Conservation (phyloP, 495 filamentous ascomycete genomes). For the Penicillium cosmopolitanum region DNA sequence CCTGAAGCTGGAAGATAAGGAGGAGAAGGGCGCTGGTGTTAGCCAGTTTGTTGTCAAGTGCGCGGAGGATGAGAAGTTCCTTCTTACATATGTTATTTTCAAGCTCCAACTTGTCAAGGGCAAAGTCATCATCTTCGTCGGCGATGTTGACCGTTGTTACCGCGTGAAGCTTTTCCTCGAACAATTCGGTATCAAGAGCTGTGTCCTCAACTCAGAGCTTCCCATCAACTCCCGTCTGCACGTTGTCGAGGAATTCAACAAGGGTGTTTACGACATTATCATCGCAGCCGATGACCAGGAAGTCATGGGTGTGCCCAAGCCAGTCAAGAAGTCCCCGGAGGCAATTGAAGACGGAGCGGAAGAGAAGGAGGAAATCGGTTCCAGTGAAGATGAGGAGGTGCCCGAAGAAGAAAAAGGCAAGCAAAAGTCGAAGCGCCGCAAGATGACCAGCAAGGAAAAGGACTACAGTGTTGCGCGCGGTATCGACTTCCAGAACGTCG, state of each 20-base stretch:
- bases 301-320: constrained; percentile 64
- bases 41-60: constrained; percentile 89
- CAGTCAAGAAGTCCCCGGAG: constrained; percentile 35
- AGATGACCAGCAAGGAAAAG: constrained; percentile 64
- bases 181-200: constrained; percentile 92
- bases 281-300: constrained; percentile 95
- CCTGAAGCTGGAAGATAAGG: constrained; percentile 75
- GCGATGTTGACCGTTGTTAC: constrained; percentile 91
- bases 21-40: constrained; percentile 71
- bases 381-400: constrained; percentile 44
- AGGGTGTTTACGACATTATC: constrained; percentile 93
- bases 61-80: constrained; percentile 95
- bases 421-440: constrained; percentile 61
- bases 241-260: constrained; percentile 97
- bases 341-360: constrained; percentile 24
- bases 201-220: constrained; percentile 92
- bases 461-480: constrained; percentile 93
- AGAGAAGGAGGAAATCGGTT: constrained; percentile 24
- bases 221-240: constrained; percentile 92
- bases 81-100: constrained; percentile 91
- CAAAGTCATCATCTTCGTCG: constrained; percentile 92
- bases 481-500: constrained; percentile 95
- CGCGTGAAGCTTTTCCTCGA: constrained; percentile 94
- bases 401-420: constrained; percentile 23
- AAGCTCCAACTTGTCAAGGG: constrained; percentile 94